Conservation (phyloP, 2,329 filamentous ascomycete species). For the Curvularia hawaiiensis region DNA sequence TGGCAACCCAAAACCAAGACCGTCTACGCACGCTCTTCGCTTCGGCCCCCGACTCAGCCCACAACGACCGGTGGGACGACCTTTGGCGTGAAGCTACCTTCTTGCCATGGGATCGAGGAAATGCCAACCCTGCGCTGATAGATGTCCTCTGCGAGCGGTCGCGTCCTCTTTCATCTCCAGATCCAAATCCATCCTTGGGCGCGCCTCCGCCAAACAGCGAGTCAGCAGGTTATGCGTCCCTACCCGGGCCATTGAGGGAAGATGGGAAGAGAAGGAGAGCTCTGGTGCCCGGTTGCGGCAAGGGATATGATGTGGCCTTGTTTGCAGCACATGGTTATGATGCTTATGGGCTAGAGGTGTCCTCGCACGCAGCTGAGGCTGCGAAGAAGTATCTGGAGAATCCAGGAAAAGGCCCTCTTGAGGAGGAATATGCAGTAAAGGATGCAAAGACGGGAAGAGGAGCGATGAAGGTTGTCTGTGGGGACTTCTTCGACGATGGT, state of each 20-base stretch:
- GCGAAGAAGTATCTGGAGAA: slow-evolving; percentile 51
- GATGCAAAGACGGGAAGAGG: slow-evolving; percentile 56
- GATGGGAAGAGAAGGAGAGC: slow-evolving; percentile 58
- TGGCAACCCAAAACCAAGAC: slow-evolving; percentile 41
- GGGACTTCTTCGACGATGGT: slow-evolving; percentile 70
- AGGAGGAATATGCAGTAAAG: slow-evolving; percentile 51
- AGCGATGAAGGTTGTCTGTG: slow-evolving; percentile 60
- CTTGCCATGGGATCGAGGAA: slow-evolving; percentile 65
- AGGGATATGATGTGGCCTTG: slow-evolving; percentile 79
- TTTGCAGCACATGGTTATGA: slow-evolving; percentile 78
- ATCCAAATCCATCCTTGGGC: slow-evolving; percentile 26
- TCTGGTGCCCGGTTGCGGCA: slow-evolving; percentile 81
- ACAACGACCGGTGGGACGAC: slow-evolving; percentile 32
- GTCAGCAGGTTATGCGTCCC: slow-evolving; percentile 8
- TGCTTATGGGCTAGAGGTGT: slow-evolving; percentile 74
- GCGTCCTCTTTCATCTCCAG: slow-evolving; percentile 17
- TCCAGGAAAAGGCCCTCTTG: slow-evolving; percentile 41
- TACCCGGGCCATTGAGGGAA: slow-evolving; percentile 19
- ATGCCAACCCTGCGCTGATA: slow-evolving; percentile 63
- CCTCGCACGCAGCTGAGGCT: slow-evolving; percentile 55
- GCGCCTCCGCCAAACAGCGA: slow-evolving; percentile 17
- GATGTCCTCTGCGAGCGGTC: slow-evolving; percentile 52
- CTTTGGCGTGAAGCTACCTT: slow-evolving; percentile 32
- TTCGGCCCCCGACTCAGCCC: slow-evolving; percentile 47
- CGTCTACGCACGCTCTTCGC: slow-evolving; percentile 51